phyloP scores from a whole-genome alignment of 768 basidiomycete genomes.

The Tulasnella calospora region DNA sequence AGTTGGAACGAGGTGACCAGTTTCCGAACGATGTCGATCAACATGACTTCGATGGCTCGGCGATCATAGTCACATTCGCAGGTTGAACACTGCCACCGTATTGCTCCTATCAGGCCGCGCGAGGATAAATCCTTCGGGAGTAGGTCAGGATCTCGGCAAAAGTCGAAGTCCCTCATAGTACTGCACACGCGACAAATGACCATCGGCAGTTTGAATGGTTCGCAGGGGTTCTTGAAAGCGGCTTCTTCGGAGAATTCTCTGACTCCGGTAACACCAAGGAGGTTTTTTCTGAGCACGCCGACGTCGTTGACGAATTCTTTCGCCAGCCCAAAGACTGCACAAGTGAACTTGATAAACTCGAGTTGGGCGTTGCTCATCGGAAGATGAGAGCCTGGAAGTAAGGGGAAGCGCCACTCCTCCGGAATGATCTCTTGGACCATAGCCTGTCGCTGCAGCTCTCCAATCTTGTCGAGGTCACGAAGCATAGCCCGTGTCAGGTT shows the following conservation, averaged over 20 bases:
- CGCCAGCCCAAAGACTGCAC: conserved; percentile 73
- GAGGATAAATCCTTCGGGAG: conserved; percentile 42
- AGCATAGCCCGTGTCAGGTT: conserved; percentile 78
- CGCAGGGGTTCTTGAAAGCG: conserved; percentile 85
- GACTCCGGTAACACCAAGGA: conserved; percentile 73
- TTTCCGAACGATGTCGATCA: conserved; percentile 69
- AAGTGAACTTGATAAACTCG: conserved; percentile 83
- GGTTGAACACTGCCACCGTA: conserved; percentile 58
- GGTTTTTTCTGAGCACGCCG: conserved; percentile 79
- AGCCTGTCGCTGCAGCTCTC: conserved; percentile 55
- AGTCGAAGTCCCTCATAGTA: conserved; percentile 82
- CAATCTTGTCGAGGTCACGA: conserved; percentile 53
- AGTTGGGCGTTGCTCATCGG: conserved; percentile 72
- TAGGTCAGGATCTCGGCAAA: conserved; percentile 86
- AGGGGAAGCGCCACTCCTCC: conserved; percentile 70
- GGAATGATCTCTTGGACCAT: conserved; percentile 47
- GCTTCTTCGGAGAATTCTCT: conserved; percentile 85
- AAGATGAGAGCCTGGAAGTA: conserved; percentile 81
- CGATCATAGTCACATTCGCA: conserved; percentile 88
- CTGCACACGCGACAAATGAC: conserved; percentile 89
- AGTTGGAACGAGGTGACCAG: conserved; percentile 73
- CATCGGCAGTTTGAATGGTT: conserved; percentile 74
- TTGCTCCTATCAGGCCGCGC: conserved; percentile 29
- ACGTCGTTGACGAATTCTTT: conserved; percentile 82
- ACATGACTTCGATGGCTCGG: conserved; percentile 75